A percentile compares a stretch with the other conserved stretches of the same genome.
Conservation (phyloP, 257 asterid genomes). For the Cruciata laevipes region DNA sequence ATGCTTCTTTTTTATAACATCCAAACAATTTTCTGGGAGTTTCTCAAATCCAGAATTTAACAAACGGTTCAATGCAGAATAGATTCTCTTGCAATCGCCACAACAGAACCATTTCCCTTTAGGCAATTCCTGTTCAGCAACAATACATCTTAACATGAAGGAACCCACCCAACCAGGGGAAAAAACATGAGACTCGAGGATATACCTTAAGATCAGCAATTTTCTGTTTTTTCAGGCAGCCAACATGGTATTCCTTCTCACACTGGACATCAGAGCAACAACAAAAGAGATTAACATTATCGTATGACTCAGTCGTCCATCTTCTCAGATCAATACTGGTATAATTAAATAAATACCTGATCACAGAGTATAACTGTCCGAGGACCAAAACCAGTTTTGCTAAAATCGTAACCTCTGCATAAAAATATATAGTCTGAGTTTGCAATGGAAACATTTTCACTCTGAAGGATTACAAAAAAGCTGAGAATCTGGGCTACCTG, state of each 20-base stretch:
- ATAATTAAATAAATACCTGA: conserved; percentile 58
- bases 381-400: conserved; percentile 99
- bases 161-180: conserved; percentile 7
- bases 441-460: background rate
- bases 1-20: conserved; percentile 47
- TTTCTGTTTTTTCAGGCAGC: conserved; percentile 88
- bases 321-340: conserved; percentile 1
- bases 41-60: conserved; percentile 67
- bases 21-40: conserved; percentile 65
- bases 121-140: conserved; percentile 69
- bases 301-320: conserved; percentile 1
- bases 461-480: background rate
- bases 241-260: conserved; percentile 96
- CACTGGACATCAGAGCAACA: conserved; percentile 48
- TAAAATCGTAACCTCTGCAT: conserved; percentile 88
- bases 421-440: background rate
- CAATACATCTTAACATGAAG: background rate
- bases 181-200: background rate
- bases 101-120: conserved; percentile 97
- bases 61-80: conserved; percentile 58
- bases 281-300: conserved; percentile 15
- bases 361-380: conserved; percentile 95
- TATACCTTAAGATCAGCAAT: conserved; percentile 91
- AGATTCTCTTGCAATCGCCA: conserved; percentile 64
- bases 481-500: conserved; percentile 43